phyloP scores from a whole-genome alignment of 495 filamentous ascomycete genomes.

The Penicillium flavigenum region DNA sequence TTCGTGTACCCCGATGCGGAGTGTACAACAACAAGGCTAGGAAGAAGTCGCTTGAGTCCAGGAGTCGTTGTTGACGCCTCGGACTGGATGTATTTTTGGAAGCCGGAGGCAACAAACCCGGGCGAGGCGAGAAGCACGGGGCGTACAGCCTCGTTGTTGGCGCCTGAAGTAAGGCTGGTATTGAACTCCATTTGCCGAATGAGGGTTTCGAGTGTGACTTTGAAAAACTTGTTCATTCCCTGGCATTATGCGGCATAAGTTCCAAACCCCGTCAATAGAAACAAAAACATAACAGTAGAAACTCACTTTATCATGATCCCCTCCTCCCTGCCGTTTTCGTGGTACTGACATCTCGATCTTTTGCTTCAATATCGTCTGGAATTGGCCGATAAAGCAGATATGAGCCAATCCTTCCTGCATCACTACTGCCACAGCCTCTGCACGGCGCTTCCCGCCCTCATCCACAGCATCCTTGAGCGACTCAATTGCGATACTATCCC shows the following conservation, averaged over 20 bases:
- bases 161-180: slow-evolving; percentile 41
- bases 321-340: slow-evolving; percentile 64
- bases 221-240: slow-evolving; percentile 78
- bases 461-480: slow-evolving; percentile 76
- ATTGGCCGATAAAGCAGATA: slow-evolving; percentile 89
- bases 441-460: slow-evolving; percentile 63
- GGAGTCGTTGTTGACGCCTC: slow-evolving; percentile 57
- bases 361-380: slow-evolving; percentile 84
- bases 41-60: slow-evolving; percentile 62
- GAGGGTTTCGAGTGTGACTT: slow-evolving; percentile 71
- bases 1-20: slow-evolving; percentile 82
- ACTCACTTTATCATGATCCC: slow-evolving; percentile 64
- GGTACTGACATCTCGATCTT: slow-evolving; percentile 81
- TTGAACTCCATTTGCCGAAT: slow-evolving; percentile 75
- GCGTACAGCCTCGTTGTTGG: slow-evolving; percentile 43
- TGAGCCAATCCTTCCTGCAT: slow-evolving; percentile 95
- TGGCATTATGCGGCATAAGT: slow-evolving; percentile 22
- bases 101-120: slow-evolving; percentile 78
- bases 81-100: slow-evolving; percentile 75
- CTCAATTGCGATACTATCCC: slow-evolving; percentile 86
- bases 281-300: background rate
- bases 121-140: slow-evolving; percentile 88
- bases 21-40: slow-evolving; percentile 76
- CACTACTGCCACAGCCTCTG: slow-evolving; percentile 81
- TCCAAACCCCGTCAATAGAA: background rate